These are phyloP conservation scores for Entomophthora muscae DNA, from an alignment of 371 early-diverging fungal genomes.

Conservation along the genomic window DNA sequence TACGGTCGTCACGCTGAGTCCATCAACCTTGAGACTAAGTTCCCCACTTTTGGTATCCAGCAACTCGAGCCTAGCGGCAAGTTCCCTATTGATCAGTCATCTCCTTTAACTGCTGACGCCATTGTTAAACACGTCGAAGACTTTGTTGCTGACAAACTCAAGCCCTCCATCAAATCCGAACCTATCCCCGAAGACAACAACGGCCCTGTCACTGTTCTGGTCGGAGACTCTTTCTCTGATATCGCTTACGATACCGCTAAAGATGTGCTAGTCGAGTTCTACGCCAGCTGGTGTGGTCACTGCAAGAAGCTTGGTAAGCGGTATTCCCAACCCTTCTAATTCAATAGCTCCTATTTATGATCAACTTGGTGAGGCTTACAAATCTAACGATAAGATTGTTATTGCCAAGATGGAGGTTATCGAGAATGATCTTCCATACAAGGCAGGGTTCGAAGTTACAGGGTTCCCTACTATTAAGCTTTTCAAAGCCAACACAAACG, in stretches of 20 bases:
- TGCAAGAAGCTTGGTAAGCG: conserved; percentile 14
- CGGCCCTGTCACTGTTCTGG: conserved; percentile 76
- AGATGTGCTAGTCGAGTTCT: conserved; percentile 85
- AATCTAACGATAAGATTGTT: conserved; percentile 25
- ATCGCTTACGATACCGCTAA: conserved; percentile 67
- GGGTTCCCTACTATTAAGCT: conserved; percentile 95
- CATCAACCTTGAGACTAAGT: conserved; percentile 62
- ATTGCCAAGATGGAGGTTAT: conserved; percentile 94
- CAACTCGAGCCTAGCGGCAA: conserved; percentile 44
- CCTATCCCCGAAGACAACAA: conserved; percentile 67
- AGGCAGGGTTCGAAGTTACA: conserved; percentile 41
- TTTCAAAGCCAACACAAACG: conserved; percentile 57
- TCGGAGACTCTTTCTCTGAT: conserved; percentile 54
- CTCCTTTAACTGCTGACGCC: conserved; percentile 31
- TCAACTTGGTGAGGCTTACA: conserved; percentile 18
- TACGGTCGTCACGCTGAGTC: conserved; percentile 70
- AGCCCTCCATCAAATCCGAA: conserved; percentile 68
- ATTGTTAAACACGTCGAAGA: conserved; percentile 41
- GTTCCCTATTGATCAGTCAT: conserved; percentile 58
- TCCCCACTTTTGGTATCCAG: conserved; percentile 89
- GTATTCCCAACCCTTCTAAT: neutral
- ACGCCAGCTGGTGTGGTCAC: conserved; percentile 22
- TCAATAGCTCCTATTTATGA: conserved; percentile 15
- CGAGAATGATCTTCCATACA: conserved; percentile 80
- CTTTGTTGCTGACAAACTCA: conserved; percentile 44